Percentiles rank a stretch among this genome's conserved stretches.
Evolutionary conservation across 1,284 basidiomycete genomes (phyloP).

Genomic region (Microstroma glucosiphilum): DNA sequence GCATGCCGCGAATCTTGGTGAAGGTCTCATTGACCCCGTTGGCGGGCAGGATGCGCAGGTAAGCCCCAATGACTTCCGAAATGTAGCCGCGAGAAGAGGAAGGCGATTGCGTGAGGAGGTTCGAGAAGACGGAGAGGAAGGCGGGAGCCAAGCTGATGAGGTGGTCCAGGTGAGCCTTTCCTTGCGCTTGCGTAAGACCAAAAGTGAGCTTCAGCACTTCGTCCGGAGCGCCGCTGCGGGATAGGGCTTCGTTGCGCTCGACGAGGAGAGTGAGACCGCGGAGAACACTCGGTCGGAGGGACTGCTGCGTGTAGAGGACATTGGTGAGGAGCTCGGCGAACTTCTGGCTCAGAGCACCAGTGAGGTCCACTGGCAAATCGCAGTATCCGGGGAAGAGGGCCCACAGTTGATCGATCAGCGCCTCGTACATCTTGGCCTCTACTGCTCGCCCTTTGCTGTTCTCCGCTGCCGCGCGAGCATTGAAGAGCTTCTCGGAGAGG

Average conservation of each 20-base stretch:
- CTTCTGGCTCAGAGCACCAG: constrained; percentile 27
- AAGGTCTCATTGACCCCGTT: constrained; percentile 69
- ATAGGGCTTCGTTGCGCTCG: constrained; percentile 62
- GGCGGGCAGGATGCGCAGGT: constrained; percentile 67
- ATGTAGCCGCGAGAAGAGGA: constrained; percentile 72
- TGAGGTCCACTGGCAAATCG: constrained; percentile 77
- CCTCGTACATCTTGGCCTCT: constrained; percentile 89
- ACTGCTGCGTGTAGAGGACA: constrained; percentile 78
- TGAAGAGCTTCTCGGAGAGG: constrained; percentile 85
- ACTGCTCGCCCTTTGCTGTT: constrained; percentile 65
- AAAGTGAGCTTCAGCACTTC: constrained; percentile 56
- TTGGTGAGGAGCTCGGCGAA: constrained; percentile 69
- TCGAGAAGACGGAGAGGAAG: constrained; percentile 90
- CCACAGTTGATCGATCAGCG: constrained; percentile 89
- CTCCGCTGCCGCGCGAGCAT: constrained; percentile 59
- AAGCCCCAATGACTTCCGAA: constrained; percentile 81
- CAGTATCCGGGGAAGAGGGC: constrained; percentile 60
- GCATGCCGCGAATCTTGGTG: constrained; percentile 68
- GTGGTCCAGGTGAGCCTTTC: constrained; percentile 65
- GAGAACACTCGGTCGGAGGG: constrained; percentile 74
- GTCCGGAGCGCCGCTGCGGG: constrained; percentile 53
- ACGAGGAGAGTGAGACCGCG: constrained; percentile 74
- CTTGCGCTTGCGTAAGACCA: constrained; percentile 59
- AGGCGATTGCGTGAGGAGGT: constrained; percentile 82
- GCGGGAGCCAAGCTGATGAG: constrained; percentile 76